These are phyloP conservation scores for Entelexis paramagnoliae DNA, from an alignment of 1,139 yeast species.

Conservation along the genomic window DNA sequence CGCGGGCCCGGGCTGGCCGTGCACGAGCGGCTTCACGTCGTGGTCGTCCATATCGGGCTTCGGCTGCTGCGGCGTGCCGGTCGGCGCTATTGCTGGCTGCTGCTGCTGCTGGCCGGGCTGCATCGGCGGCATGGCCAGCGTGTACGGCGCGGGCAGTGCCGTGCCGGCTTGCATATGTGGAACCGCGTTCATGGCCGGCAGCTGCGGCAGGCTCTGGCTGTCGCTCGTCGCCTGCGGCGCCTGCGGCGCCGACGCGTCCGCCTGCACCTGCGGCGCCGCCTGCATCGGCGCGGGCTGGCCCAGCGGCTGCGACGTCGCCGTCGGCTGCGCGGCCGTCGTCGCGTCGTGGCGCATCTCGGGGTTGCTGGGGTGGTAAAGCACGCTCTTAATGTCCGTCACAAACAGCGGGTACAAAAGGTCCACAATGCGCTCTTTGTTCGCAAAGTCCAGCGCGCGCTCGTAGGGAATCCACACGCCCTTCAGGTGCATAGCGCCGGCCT, in stretches of 20 bases:
- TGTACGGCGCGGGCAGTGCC: slow-evolving; percentile 5
- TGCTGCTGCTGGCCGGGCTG: slow-evolving; percentile 18
- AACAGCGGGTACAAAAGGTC: slow-evolving; percentile 79
- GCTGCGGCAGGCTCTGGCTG: slow-evolving; percentile 4
- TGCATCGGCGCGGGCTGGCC: slow-evolving; percentile 3
- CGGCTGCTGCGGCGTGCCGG: slow-evolving; percentile 9
- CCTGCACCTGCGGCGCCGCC: slow-evolving; percentile 5
- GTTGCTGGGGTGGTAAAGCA: slow-evolving; percentile 38
- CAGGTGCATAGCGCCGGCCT: slow-evolving; percentile 92
- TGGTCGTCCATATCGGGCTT: slow-evolving; percentile 11
- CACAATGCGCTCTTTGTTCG: slow-evolving; percentile 79
- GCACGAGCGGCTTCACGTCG: slow-evolving; percentile 5
- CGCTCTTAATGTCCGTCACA: slow-evolving; percentile 74
- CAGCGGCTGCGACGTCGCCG: background rate
- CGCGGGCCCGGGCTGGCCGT: slow-evolving; percentile 7
- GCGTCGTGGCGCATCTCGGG: slow-evolving; percentile 22
- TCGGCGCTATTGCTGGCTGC: slow-evolving; percentile 10
- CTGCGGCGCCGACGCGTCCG: background rate
- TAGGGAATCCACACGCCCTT: slow-evolving; percentile 98
- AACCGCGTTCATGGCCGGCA: background rate
- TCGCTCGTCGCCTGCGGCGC: slow-evolving; percentile 5
- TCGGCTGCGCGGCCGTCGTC: background rate
- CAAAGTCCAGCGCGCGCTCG: slow-evolving; percentile 84
- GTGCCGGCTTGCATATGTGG: slow-evolving; percentile 4
- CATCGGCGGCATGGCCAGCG: slow-evolving; percentile 6